These are phyloP conservation scores for Didymella keratinophila DNA, from an alignment of 2,329 filamentous ascomycete species.

Conservation along the genomic window DNA sequence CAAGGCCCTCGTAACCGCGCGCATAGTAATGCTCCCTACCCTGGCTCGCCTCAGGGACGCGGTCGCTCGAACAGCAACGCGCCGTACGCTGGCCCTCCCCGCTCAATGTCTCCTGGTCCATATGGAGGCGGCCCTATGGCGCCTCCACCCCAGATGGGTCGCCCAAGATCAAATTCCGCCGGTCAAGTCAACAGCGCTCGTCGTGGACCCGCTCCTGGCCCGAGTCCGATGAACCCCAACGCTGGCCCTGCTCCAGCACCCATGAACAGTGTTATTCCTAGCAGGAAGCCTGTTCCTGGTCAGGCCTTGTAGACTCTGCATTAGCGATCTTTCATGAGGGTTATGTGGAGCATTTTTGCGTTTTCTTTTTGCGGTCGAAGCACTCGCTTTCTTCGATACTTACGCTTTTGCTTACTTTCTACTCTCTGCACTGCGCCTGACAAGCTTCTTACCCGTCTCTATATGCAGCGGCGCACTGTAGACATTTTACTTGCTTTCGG, in stretches of 20 bases:
- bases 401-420: slow-evolving; percentile 24
- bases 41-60: slow-evolving; percentile 29
- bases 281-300: slow-evolving; percentile 58
- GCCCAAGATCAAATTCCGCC: slow-evolving; percentile 50
- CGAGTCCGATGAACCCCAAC: slow-evolving; percentile 46
- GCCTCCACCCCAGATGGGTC: slow-evolving; percentile 43
- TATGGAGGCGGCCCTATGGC: slow-evolving; percentile 48
- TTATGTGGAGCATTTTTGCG: slow-evolving; percentile 26
- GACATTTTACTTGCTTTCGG: slow-evolving; percentile 23
- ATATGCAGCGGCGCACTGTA: background rate
- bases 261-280: slow-evolving; percentile 39
- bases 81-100: slow-evolving; percentile 44
- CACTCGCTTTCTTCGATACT: slow-evolving; percentile 16
- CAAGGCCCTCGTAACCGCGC: slow-evolving; percentile 42
- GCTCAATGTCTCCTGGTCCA: slow-evolving; percentile 52
- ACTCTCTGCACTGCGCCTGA: slow-evolving; percentile 8
- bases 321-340: slow-evolving; percentile 34
- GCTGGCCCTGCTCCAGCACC: slow-evolving; percentile 11
- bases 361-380: slow-evolving; percentile 16
- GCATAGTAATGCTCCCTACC: slow-evolving; percentile 50
- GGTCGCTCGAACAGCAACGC: slow-evolving; percentile 51
- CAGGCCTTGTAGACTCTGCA: slow-evolving; percentile 49
- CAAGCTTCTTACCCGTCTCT: slow-evolving; percentile 2
- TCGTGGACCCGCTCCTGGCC: slow-evolving; percentile 43
- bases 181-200: slow-evolving; percentile 39